Base-by-base conservation (phyloP, 768 basidiomycete genomes). In the Filobasidium wieringae region DNA sequence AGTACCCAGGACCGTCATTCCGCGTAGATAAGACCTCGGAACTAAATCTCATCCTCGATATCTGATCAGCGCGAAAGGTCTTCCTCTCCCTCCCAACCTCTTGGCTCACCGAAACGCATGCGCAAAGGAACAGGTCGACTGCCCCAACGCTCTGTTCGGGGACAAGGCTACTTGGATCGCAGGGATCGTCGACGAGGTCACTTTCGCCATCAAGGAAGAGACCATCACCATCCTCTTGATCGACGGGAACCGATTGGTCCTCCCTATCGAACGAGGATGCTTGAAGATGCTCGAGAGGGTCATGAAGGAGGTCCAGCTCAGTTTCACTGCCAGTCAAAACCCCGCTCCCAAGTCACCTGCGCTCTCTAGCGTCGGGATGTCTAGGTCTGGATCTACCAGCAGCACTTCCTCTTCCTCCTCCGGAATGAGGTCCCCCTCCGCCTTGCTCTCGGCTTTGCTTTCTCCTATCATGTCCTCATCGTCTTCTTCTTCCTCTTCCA, bases 81-180 rank as follows among this genome's bases (percentile, higher is more conserved):
- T 75, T 1, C 72, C 71, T 14, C 68, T 73, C 2, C 74, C 74
- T 32, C 59, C 70, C 4, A 64, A 66, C 31, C 66, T 75, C n/a
- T 64, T 71, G 49, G 63, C 66, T 7, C 72, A 73, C 50, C 60
- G 62, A 14, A 57, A 64, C 2, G 60, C 67, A 19, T 74, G 72
- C 55, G 24, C 66, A 19, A 62, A 68, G 34, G 68, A 73, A 57
- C 67, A 68, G 36, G 65, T 75, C 27, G 67, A 70, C 2, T 74
- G 72, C 60, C 51, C 63, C 1, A 73, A 74, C 54, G 63, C 69
- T 3, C 63, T 75, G 3, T 61, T 72, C 4, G 74, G 72, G 19
- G 74, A 75, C 51, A 69, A 70, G 53, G 69, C 72, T 14, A 67
- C 64, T 27, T 75, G 74, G 74, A 70, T 75, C 52, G 45, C 57